Percentiles rank a stretch among this genome's conserved stretches.
These are phyloP conservation scores for Gossypium schwendimanii DNA, from an alignment of 441 rosid species.

Conservation along the genomic window DNA sequence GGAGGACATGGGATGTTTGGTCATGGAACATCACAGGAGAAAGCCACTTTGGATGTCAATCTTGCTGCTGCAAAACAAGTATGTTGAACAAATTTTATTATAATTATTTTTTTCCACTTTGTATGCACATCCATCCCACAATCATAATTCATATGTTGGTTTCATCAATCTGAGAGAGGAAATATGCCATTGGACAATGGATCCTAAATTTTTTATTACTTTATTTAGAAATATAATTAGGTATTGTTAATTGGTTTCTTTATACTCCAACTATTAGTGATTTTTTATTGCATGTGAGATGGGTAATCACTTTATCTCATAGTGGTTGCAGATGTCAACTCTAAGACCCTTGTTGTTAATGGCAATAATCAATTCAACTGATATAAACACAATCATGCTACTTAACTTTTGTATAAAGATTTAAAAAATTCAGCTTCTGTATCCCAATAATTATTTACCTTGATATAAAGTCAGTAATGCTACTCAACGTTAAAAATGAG, in stretches of 20 bases:
- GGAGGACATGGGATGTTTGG: conserved; percentile 97
- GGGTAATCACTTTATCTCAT: background rate
- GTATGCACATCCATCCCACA: conserved; percentile 3
- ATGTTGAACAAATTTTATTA: conserved; percentile 19
- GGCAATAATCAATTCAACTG: background rate
- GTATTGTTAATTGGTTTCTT: background rate
- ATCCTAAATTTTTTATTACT: background rate
- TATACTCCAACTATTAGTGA: background rate
- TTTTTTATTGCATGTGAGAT: background rate
- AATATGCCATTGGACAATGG: conserved; percentile 1
- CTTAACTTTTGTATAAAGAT: background rate
- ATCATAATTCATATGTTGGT: background rate
- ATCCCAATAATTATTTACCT: background rate
- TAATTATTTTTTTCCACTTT: background rate
- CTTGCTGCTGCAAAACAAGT: conserved; percentile 92
- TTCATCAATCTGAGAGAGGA: background rate
- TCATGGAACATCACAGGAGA: conserved; percentile 81
- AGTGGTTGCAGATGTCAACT: background rate
- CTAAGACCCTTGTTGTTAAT: background rate
- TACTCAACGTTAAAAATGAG: background rate
- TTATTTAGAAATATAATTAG: background rate
- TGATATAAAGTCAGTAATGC: background rate
- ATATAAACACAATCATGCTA: background rate
- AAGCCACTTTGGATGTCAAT: conserved; percentile 85
- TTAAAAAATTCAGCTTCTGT: background rate